Evolutionary conservation across 164 flowering plant genomes (phyloP), one percentile per base, ranked within the genome.

Genomic region (Vitis rupestris): DNA sequence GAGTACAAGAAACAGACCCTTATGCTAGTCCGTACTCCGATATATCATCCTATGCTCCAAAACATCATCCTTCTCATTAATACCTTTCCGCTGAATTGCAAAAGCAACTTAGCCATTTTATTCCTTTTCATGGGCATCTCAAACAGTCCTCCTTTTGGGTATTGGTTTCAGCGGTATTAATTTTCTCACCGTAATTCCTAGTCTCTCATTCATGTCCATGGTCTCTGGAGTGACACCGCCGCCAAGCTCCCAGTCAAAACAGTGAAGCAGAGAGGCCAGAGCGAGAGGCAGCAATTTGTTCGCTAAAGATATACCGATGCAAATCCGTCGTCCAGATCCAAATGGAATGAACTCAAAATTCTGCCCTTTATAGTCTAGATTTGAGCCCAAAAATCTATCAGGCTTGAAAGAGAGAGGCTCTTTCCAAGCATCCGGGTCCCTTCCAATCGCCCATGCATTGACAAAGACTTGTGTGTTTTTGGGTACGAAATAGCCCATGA

Each of bases 271-370:
- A 0, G 74, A 75, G 17, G 67, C 74, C 0, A 75, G 52, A 31
- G 57, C 63, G 23, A 70, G 67, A 59, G 66, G 73, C 27, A 75
- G 23, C 23, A 66, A 48, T 48, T 63, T 11, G 48, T 70, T 63
- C 30, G 74, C 74, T 16, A 77, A 51, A 1, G 69, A 23, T 3
- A 77, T 50, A 19, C 80, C 80, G 0, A 30, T 53, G 51, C 80
- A 77, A 9, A 66, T 73, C 53, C 80, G 63, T 49, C 80, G 61
- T 13, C 74, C 80, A 3, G 80, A 65, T 47, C 80, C 76, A 59
- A 77, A 77, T 29, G 74, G 80, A 56, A 73, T 60, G 14, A 77
- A 64, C 80, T 70, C 74, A 61, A 69, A 77, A 55, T 76, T 44
- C 8, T 68, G 69, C 10, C 76, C 76, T 1, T 51, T 70, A 30